Conservation (phyloP, 306 rosid species). For the Senna siamea region DNA sequence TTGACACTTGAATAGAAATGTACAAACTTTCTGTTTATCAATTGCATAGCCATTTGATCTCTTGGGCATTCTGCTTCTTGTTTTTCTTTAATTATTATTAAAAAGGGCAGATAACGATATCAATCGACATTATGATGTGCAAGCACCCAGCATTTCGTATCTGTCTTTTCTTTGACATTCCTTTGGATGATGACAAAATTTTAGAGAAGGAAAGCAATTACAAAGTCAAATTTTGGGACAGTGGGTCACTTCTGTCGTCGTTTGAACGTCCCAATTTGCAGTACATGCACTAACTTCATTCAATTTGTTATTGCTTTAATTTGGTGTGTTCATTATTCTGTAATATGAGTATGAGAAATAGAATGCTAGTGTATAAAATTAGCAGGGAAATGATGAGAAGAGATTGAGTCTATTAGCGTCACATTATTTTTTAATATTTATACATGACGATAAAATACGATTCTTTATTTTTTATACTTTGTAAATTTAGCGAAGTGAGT, state of each 20-base stretch:
- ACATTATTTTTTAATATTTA: no score
- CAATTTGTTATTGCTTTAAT: not conserved
- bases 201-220: not conserved
- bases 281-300: not conserved
- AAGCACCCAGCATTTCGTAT: not conserved
- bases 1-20: constrained; percentile 27
- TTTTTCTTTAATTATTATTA: not conserved
- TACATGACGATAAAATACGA: no score
- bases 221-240: not conserved
- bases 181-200: not conserved
- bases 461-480: no score
- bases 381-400: no score
- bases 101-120: constrained; percentile 22
- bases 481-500: no score
- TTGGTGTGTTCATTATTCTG: not conserved
- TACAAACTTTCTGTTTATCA: constrained; percentile 29
- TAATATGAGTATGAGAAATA: no score
- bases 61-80: not conserved
- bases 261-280: not conserved
- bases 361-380: not conserved
- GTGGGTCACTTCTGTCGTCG: not conserved
- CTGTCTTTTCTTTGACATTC: not conserved
- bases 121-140: constrained; percentile 24
- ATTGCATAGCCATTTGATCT: constrained; percentile 8
- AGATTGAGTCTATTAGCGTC: no score